Evolutionary conservation across 306 rosid species (phyloP).

Genomic region (Fragaria nilgerrensis): DNA sequence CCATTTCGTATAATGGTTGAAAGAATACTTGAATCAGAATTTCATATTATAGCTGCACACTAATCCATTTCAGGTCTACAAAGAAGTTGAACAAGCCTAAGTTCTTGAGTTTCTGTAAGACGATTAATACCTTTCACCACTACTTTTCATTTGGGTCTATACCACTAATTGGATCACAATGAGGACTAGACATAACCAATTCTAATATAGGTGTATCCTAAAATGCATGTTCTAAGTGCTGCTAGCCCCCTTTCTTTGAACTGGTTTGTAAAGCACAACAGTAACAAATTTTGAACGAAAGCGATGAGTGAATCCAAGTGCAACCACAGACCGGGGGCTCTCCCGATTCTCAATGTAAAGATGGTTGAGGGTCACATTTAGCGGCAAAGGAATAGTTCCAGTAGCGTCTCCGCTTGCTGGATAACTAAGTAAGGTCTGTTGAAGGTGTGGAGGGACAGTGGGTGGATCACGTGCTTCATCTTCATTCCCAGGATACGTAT

Average conservation of each 20-base stretch:
- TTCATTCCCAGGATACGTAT: constrained; percentile 59
- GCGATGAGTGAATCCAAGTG: constrained; percentile 90
- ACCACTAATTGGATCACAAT: constrained; percentile 16
- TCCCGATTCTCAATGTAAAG: constrained; percentile 86
- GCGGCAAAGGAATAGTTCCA: constrained; percentile 67
- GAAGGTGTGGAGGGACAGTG: constrained; percentile 73
- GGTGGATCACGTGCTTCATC: constrained; percentile 95
- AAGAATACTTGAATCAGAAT: constrained; percentile 9
- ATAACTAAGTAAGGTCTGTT: constrained; percentile 51
- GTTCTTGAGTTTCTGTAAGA: constrained; percentile 11
- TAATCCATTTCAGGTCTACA: constrained; percentile 5
- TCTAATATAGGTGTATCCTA: constrained; percentile 14
- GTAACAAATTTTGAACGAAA: constrained; percentile 83
- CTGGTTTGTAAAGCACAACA: constrained; percentile 93
- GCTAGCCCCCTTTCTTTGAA: constrained; percentile 59
- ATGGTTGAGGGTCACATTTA: constrained; percentile 71
- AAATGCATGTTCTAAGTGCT: constrained; percentile 15
- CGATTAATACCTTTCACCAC: constrained; percentile 15
- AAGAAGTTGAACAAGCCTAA: constrained; percentile 7
- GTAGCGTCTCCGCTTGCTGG: constrained; percentile 50
- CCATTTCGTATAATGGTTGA: constrained; percentile 14
- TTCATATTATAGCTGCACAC: constrained; percentile 1
- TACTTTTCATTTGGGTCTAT: constrained; percentile 6
- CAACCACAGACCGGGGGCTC: constrained; percentile 75
- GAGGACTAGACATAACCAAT: constrained; percentile 12